Conservation (phyloP, 2,329 filamentous ascomycete genomes). For the Cytospora chrysosperma region DNA sequence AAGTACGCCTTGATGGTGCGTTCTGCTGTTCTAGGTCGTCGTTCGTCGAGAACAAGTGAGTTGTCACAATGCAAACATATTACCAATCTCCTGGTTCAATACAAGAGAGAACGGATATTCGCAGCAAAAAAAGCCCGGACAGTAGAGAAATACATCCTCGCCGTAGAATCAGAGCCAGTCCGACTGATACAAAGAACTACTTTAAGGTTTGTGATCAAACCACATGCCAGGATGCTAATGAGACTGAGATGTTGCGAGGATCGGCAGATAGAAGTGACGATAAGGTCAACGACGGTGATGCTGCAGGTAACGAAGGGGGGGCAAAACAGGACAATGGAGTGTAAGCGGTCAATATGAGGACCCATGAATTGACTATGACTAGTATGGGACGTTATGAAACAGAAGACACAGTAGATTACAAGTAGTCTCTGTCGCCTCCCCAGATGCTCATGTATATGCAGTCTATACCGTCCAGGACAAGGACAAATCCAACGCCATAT, state of each 20-base stretch:
- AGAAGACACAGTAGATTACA: background rate
- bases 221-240: conserved; percentile 36
- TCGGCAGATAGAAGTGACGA: conserved; percentile 34
- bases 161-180: too few species aligned
- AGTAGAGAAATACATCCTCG: too few species aligned
- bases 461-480: background rate
- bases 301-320: conserved; percentile 28
- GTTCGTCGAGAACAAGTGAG: too few species aligned
- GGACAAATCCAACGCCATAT: background rate
- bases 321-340: conserved; percentile 15
- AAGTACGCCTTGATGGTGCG: background rate
- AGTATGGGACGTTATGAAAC: background rate
- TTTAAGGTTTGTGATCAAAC: too few species aligned
- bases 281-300: conserved; percentile 35
- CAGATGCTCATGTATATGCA: background rate
- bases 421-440: background rate
- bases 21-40: background rate
- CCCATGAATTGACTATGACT: background rate
- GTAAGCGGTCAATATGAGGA: conserved; percentile 21
- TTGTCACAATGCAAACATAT: too few species aligned
- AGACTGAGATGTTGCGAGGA: conserved; percentile 42
- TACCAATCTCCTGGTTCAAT: too few species aligned
- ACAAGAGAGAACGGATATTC: too few species aligned
- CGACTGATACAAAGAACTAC: too few species aligned
- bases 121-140: too few species aligned